Conservation (phyloP, 148 eudicot species). For the Chenopodium suecicum region DNA sequence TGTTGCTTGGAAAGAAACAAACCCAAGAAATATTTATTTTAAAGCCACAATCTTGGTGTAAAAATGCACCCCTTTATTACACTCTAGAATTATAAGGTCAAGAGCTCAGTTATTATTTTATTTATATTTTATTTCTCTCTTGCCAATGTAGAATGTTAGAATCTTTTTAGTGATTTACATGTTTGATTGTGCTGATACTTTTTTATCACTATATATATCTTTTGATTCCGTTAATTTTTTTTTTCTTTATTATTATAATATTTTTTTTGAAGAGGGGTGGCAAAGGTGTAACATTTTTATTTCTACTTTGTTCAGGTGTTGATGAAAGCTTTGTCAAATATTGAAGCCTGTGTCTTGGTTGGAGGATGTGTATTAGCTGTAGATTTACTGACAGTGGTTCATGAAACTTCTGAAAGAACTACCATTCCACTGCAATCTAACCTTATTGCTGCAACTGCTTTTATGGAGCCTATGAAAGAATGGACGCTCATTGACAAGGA, state of each 20-base stretch:
- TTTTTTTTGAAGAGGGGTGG: slow-evolving; percentile 3
- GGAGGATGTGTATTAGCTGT: slow-evolving; percentile 98
- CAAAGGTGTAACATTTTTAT: neutral
- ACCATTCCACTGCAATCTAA: slow-evolving; percentile 95
- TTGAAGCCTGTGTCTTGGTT: slow-evolving; percentile 93
- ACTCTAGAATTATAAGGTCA: neutral
- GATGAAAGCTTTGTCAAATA: slow-evolving; percentile 84
- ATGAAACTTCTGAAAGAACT: slow-evolving; percentile 98
- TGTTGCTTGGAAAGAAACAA: neutral
- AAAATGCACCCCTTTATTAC: neutral
- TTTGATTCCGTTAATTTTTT: neutral
- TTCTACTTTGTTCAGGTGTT: slow-evolving; percentile 58
- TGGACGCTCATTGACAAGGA: slow-evolving; percentile 86
- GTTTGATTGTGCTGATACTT: neutral
- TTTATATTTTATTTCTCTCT: neutral
- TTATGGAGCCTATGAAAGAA: slow-evolving; percentile 97
- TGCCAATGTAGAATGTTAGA: neutral
- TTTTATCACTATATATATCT: neutral
- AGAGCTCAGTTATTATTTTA: neutral
- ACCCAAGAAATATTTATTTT: neutral
- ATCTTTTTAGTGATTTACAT: slow-evolving; percentile 5
- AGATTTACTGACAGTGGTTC: slow-evolving; percentile 83
- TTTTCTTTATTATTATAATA: neutral
- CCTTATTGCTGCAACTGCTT: slow-evolving; percentile 95
- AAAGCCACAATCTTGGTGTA: too few relatives aligned